Percentiles rank a stretch among this genome's conserved stretches.
phyloP scores from a whole-genome alignment of 208 protist genomes.

The Crithidia expoeki region DNA sequence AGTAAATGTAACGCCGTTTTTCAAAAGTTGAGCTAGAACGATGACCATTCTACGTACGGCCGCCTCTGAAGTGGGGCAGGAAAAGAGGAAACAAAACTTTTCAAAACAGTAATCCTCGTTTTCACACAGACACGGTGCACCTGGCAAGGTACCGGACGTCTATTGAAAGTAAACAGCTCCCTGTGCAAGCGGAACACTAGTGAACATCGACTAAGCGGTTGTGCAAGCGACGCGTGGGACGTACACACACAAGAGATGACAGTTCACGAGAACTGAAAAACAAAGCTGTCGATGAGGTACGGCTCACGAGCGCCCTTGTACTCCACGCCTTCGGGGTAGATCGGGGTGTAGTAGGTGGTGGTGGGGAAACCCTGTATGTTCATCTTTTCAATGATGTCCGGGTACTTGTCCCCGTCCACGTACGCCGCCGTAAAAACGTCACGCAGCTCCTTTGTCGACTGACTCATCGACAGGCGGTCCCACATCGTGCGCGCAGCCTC shows the following conservation, averaged over 20 bases:
- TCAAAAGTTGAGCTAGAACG: no score
- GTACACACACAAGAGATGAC: not conserved
- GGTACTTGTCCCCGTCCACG: constrained; percentile 68
- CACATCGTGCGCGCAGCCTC: constrained; percentile 36
- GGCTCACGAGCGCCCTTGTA: constrained; percentile 49
- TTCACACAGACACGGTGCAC: no score
- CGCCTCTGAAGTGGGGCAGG: no score
- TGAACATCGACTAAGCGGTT: no score
- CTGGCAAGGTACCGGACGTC: no score
- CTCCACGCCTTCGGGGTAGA: constrained; percentile 65
- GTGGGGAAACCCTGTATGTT: constrained; percentile 61
- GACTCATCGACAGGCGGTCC: constrained; percentile 76
- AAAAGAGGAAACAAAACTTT: no score
- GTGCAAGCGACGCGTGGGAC: not conserved
- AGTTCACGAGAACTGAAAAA: constrained; percentile 77
- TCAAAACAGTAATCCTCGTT: no score
- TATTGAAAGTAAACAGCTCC: no score
- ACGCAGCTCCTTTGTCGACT: constrained; percentile 49
- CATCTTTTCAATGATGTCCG: constrained; percentile 47
- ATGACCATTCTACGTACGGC: no score
- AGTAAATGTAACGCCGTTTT: no score
- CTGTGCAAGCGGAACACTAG: no score
- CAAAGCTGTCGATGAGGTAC: constrained; percentile 73
- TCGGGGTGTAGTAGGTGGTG: constrained; percentile 68
- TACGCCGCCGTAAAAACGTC: constrained; percentile 71